These are phyloP conservation scores for Escallonia rubra DNA, from an alignment of 129 eudicot genomes.

Conservation along the genomic window DNA sequence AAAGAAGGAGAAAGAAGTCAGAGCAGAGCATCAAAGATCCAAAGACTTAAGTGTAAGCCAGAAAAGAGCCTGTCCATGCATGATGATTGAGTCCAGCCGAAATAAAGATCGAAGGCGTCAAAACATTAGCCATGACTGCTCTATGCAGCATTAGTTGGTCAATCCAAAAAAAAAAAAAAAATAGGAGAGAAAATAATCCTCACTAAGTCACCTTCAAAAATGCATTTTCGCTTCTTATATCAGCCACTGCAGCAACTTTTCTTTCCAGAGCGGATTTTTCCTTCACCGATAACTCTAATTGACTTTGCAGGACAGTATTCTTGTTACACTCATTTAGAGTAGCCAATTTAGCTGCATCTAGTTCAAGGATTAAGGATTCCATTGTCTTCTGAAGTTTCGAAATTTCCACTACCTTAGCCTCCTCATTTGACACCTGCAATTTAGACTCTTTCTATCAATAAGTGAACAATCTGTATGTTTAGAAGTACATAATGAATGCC, in stretches of 20 bases:
- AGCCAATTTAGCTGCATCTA: constrained; percentile 80
- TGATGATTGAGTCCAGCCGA: too few relatives aligned
- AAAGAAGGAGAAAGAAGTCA: too few relatives aligned
- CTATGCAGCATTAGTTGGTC: background rate
- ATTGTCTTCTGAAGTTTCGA: constrained; percentile 74
- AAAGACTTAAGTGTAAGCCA: too few relatives aligned
- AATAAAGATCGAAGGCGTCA: background rate
- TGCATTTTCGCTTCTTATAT: constrained; percentile 66
- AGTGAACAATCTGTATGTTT: background rate
- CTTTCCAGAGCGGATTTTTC: constrained; percentile 76
- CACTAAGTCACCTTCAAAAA: constrained; percentile 53
- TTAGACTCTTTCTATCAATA: constrained; percentile 4
- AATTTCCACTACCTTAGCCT: constrained; percentile 66
- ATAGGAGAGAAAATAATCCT: background rate
- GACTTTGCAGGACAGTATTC: constrained; percentile 64
- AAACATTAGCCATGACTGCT: background rate
- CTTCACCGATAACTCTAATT: constrained; percentile 58
- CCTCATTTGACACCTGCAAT: constrained; percentile 81
- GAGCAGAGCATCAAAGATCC: too few relatives aligned
- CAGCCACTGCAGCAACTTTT: constrained; percentile 49
- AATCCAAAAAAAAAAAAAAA: background rate
- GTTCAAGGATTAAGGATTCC: constrained; percentile 61
- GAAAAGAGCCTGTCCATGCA: too few relatives aligned
- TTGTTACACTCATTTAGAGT: constrained; percentile 70
- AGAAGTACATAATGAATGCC: too few relatives aligned